Evolutionary conservation across 1,139 yeast species (phyloP).

Genomic region (Kodamaea fungicola): DNA sequence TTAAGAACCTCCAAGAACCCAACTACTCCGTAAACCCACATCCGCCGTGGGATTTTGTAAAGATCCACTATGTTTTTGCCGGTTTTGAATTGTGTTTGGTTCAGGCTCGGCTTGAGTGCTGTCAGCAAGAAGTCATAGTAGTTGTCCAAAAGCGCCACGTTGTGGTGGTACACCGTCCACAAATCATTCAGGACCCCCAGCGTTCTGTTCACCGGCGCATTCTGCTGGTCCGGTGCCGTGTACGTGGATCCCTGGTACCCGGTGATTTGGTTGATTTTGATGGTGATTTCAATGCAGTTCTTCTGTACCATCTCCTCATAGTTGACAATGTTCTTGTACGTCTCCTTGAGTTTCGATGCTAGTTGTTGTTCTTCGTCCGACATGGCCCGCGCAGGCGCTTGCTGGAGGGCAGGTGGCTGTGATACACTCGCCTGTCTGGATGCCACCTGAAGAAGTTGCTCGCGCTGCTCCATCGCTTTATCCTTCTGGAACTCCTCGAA

Average conservation of each 20-base stretch:
- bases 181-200: constrained; percentile 58
- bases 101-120: constrained; percentile 60
- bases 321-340: constrained; percentile 65
- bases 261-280: constrained; percentile 47
- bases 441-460: constrained; percentile 2
- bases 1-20: constrained; percentile 76
- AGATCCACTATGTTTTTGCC: constrained; percentile 73
- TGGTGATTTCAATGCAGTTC: constrained; percentile 54
- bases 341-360: constrained; percentile 68
- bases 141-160: constrained; percentile 60
- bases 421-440: constrained; percentile 1
- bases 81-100: constrained; percentile 54
- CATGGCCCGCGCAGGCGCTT: constrained; percentile 29
- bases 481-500: background rate
- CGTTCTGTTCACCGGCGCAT: constrained; percentile 25
- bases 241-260: constrained; percentile 17
- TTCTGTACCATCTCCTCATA: constrained; percentile 69
- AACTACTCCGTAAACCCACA: constrained; percentile 84
- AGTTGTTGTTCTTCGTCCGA: constrained; percentile 68
- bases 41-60: constrained; percentile 70
- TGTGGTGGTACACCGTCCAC: constrained; percentile 70
- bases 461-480: background rate
- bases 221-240: constrained; percentile 16
- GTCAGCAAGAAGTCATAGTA: constrained; percentile 69
- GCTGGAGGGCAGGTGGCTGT: background rate